Conservation (phyloP, 106 monocot genomes). For the Dendrobium nobile region DNA sequence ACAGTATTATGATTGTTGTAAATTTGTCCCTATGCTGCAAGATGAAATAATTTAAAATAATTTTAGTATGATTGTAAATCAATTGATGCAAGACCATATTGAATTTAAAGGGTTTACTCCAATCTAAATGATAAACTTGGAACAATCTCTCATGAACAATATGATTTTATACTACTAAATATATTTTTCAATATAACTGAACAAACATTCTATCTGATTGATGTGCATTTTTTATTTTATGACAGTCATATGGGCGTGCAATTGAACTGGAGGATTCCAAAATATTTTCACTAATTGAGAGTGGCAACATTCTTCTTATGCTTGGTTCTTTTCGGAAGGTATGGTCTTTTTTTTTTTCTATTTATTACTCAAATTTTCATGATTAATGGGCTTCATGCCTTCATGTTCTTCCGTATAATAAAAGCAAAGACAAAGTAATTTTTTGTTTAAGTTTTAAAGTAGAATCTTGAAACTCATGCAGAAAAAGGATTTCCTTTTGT, state of each 20-base stretch:
- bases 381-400: background rate
- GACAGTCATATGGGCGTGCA: slow-evolving; percentile 87
- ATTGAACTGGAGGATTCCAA: slow-evolving; percentile 64
- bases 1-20: background rate
- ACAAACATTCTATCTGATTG: background rate
- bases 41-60: background rate
- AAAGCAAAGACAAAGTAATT: background rate
- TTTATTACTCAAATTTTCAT: background rate
- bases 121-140: background rate
- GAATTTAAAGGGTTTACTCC: background rate
- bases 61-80: background rate
- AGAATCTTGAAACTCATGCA: background rate
- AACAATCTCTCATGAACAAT: background rate
- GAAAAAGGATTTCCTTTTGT: background rate
- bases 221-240: slow-evolving; percentile 4
- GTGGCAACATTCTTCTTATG: slow-evolving; percentile 84
- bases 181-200: background rate
- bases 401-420: background rate
- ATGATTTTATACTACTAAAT: background rate
- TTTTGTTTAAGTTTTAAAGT: background rate
- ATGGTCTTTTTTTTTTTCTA: slow-evolving; percentile 11
- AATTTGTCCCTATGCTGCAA: background rate
- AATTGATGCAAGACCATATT: background rate
- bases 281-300: slow-evolving; percentile 79
- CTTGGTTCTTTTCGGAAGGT: slow-evolving; percentile 82